Conservation (phyloP, 2,329 filamentous ascomycete species). For the Aspergillus candidus region DNA sequence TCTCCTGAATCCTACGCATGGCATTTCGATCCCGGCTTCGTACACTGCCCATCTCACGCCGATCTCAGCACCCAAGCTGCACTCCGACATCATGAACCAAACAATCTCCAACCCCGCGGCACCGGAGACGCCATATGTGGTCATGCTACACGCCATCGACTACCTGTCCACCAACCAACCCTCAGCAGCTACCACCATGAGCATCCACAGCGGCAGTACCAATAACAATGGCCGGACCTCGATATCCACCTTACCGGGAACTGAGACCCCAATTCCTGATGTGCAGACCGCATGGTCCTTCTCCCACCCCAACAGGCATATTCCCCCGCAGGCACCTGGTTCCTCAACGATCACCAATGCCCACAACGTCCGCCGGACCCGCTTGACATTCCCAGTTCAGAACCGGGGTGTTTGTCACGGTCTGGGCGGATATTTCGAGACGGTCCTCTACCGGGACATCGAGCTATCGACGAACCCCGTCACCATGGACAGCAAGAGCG, state of each 20-base stretch:
- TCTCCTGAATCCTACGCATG: constrained; percentile 70
- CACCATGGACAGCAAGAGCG: constrained; percentile 85
- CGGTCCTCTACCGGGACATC: constrained; percentile 77
- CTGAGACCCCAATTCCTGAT: constrained; percentile 31
- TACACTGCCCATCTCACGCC: constrained; percentile 95
- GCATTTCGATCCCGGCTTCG: constrained; percentile 86
- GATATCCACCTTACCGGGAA: constrained; percentile 22
- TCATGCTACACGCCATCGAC: constrained; percentile 84
- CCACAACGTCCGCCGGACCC: constrained; percentile 79
- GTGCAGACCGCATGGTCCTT: constrained; percentile 43
- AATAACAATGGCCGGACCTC: constrained; percentile 22
- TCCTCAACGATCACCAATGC: constrained; percentile 65
- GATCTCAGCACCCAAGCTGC: constrained; percentile 77
- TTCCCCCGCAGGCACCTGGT: constrained; percentile 26
- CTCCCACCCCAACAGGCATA: constrained; percentile 37
- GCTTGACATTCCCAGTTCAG: constrained; percentile 69
- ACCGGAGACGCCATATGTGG: constrained; percentile 89
- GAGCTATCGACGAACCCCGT: constrained; percentile 92
- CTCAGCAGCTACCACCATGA: constrained; percentile 18
- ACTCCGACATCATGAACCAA: constrained; percentile 70
- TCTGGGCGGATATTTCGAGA: constrained; percentile 91
- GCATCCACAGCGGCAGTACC: constrained; percentile 11
- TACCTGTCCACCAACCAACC: constrained; percentile 66
- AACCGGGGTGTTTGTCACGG: constrained; percentile 83
- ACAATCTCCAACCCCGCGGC: constrained; percentile 59